Base-by-base conservation (phyloP, 1,139 yeast species). In the Suhomyces coccinellae region DNA sequence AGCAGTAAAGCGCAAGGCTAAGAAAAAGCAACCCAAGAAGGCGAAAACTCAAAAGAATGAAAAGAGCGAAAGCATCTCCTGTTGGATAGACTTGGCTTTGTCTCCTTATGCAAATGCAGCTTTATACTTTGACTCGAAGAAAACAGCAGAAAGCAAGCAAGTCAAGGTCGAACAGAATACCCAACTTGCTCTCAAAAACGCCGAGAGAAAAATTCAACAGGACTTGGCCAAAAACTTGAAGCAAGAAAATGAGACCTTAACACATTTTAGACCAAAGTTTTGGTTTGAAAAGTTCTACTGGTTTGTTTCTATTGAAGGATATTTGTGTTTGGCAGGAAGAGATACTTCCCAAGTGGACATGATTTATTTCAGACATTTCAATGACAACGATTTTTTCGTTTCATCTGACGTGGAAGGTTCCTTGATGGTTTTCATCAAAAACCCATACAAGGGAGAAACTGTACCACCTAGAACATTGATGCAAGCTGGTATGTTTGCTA, bases 221-320 rank as follows among this genome's bases (percentile, higher is more conserved):
- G 97, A 91, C 58, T 68, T 91, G 55, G 80, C 80, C 44, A 82
- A 77, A 55, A 77, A 82, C 38, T 73, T 86, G 56, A 86, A 85
- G 47, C 80, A 80, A 46, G 84, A 85, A 46, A 78, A 76, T 47
- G 85, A 82, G 37, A 74, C 80, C 2, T 71, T 89, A 48, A 84
- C 80, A 50, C 82, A 79, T 32, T 71, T 86, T 28, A 76, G 97
- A 41, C 77, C 80, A 6, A 88, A 89, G 39, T 85, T 73, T 57
- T 91, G 97, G 87, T 95, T 95, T 68, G 99, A 93, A 59, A 93
- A 93, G 63, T 93, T 86, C 62, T 83, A 74, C 58, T 93, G 99
- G 99, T 93, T 93, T 60, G 75, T 90, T 27, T 79, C 96, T 0
- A 84, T 85, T 52, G 98, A 93, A 61, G 96, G 96, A 0, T 90